Percentiles rank a stretch among this genome's conserved stretches.
Evolutionary conservation across 208 protist species (phyloP).

Genomic region (Leptomonas pyrrhocoris): DNA sequence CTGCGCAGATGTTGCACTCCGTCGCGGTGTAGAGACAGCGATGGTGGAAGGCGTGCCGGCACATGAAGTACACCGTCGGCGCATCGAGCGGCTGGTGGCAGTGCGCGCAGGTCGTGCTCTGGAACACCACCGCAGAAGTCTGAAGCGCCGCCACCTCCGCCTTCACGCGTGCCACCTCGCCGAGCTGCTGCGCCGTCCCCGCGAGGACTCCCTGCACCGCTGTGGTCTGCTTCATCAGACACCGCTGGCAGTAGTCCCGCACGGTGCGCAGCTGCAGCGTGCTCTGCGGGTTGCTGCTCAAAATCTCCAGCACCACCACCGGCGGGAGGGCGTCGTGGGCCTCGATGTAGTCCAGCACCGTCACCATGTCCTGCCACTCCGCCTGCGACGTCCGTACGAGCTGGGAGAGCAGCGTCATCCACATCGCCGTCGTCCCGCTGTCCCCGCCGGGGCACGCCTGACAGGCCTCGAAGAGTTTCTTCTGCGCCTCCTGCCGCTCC

Average conservation of each 20-base stretch:
- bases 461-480: slow-evolving; percentile 65
- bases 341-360: slow-evolving; percentile 84
- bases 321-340: slow-evolving; percentile 89
- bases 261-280: slow-evolving; percentile 75
- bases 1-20: slow-evolving; percentile 69
- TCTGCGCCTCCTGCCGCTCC: slow-evolving; percentile 34
- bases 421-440: slow-evolving; percentile 61
- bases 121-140: slow-evolving; percentile 85
- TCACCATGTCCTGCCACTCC: slow-evolving; percentile 48
- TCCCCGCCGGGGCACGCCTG: slow-evolving; percentile 24
- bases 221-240: slow-evolving; percentile 47
- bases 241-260: slow-evolving; percentile 84
- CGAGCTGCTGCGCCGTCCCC: slow-evolving; percentile 34
- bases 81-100: slow-evolving; percentile 90
- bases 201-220: slow-evolving; percentile 16
- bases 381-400: slow-evolving; percentile 60
- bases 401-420: slow-evolving; percentile 90
- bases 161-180: slow-evolving; percentile 58
- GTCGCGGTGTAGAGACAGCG: slow-evolving; percentile 74
- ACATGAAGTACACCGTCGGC: slow-evolving; percentile 95
- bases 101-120: slow-evolving; percentile 77
- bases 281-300: slow-evolving; percentile 45
- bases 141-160: slow-evolving; percentile 74
- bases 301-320: slow-evolving; percentile 90
- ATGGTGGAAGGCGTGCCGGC: slow-evolving; percentile 93